Base-by-base conservation (phyloP, 1,284 basidiomycete genomes). In the Rhizoctonia solani region DNA sequence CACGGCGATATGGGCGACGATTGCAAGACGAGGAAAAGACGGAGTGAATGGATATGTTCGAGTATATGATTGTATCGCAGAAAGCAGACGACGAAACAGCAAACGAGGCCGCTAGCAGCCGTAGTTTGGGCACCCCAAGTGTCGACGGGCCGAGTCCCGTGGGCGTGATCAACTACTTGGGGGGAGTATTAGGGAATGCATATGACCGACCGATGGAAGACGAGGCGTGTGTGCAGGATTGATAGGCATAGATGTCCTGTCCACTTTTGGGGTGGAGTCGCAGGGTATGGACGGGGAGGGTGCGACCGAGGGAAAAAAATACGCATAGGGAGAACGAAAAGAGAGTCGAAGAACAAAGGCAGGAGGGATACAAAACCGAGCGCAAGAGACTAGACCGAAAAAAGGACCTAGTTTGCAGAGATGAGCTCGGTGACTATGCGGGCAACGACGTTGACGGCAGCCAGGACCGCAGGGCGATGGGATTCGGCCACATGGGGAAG, bases 341-440 rank as follows among this genome's bases (percentile, higher is more conserved):
- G 47, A 21, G 21, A 37, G 44, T 25, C 47, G 19, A 27, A 65
- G 37, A 21, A 9, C 6, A 6, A 9, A 19, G n/a, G 44, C 8
- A 19, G 44, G 19, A 46, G 11, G 44, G 44, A 19, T 19, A 5
- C 44, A 8, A 39, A 39, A 8, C n/a, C 44, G 44, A 46, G 44
- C 11, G 44, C 44, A 46, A 34, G 32, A 11, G 32, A 34, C 11
- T 4, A 34, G 32, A 34, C 32, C 4, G 4, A 11, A 34, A 34
- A 11, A 46, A 34, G 4, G 11, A 34, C 32, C 50, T 66, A 54
- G 19, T 66, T 66, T 3, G 61, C 39, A 41, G 50, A 46, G 42
- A 69, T 61, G 32, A 69, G 53, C 54, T 66, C 58, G n/a, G 68
- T 66, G 19, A 66, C 32, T 32, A 54, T 47, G 21, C 68, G 68